Conservation (phyloP, 768 basidiomycete genomes). For the Amanita fuliginea region DNA sequence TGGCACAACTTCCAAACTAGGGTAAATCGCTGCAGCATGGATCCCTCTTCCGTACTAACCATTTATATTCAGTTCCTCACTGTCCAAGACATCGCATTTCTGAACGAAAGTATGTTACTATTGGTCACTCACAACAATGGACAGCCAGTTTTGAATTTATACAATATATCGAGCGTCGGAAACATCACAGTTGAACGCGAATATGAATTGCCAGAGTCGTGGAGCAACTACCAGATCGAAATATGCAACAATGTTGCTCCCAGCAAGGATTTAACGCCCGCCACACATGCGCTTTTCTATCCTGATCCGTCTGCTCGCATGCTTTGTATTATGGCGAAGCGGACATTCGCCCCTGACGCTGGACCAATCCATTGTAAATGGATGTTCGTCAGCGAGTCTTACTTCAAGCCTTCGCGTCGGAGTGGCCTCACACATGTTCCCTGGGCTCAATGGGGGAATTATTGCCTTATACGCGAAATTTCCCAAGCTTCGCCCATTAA, state of each 20-base stretch:
- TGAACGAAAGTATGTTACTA: constrained; percentile 33
- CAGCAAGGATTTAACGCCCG: constrained; percentile 21
- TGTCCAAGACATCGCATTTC: constrained; percentile 34
- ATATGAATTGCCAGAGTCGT: constrained; percentile 46
- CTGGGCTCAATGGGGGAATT: constrained; percentile 47
- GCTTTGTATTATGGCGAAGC: constrained; percentile 35
- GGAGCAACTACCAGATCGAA: constrained; percentile 33
- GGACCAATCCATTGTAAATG: constrained; percentile 26
- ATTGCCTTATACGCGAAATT: constrained; percentile 34
- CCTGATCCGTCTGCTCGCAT: constrained; percentile 41
- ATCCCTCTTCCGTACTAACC: not conserved
- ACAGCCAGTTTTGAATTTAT: constrained; percentile 29
- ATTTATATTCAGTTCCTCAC: constrained; percentile 31
- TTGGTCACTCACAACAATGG: constrained; percentile 24
- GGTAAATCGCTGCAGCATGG: constrained; percentile 17
- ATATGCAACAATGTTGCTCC: constrained; percentile 39
- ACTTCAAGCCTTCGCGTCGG: constrained; percentile 32
- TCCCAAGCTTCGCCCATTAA: constrained; percentile 18
- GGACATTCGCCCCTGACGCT: constrained; percentile 19
- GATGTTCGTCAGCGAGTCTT: constrained; percentile 45
- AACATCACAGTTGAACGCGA: constrained; percentile 32
- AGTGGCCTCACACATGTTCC: constrained; percentile 33
- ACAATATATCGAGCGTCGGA: constrained; percentile 33
- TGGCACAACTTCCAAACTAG: constrained; percentile 38
- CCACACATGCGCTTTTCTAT: constrained; percentile 42